Evolutionary conservation across 2,329 filamentous ascomycete species (phyloP).

Genomic region (Alternaria alternata): DNA sequence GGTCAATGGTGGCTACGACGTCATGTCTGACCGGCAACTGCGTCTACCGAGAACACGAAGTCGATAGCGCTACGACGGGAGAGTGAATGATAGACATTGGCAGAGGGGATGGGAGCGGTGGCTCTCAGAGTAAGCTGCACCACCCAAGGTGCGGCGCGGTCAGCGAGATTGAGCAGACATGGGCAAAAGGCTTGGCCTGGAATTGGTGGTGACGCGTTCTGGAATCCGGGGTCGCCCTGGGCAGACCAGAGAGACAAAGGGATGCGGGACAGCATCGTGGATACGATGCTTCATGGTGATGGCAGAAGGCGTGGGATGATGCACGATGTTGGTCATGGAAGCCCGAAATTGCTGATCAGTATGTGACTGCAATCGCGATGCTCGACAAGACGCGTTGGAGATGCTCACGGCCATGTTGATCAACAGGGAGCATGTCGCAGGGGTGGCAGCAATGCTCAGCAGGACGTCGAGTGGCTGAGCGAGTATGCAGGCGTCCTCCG

Average conservation of each 20-base stretch:
- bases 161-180: slow-evolving; percentile 11
- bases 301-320: neutral
- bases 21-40: slow-evolving; percentile 12
- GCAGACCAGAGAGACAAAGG: slow-evolving; percentile 7
- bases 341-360: neutral
- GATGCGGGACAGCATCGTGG: neutral
- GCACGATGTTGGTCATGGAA: neutral
- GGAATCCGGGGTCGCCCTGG: slow-evolving; percentile 16
- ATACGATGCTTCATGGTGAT: neutral
- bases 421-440: slow-evolving; percentile 12
- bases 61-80: slow-evolving; percentile 4
- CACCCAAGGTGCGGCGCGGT: slow-evolving; percentile 19
- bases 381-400: neutral
- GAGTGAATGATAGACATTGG: neutral
- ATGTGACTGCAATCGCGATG: neutral
- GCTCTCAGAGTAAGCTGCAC: slow-evolving; percentile 14
- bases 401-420: slow-evolving; percentile 8
- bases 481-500: slow-evolving; percentile 22
- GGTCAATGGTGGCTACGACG: neutral
- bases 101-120: slow-evolving; percentile 17
- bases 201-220: slow-evolving; percentile 10
- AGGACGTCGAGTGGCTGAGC: slow-evolving; percentile 32
- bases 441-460: slow-evolving; percentile 17
- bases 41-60: neutral
- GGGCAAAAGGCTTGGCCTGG: slow-evolving; percentile 15